Percentiles rank a stretch among this genome's conserved stretches.
These are phyloP conservation scores for Clavariopsis aquatica DNA, from an alignment of 495 filamentous ascomycete species.

Conservation along the genomic window DNA sequence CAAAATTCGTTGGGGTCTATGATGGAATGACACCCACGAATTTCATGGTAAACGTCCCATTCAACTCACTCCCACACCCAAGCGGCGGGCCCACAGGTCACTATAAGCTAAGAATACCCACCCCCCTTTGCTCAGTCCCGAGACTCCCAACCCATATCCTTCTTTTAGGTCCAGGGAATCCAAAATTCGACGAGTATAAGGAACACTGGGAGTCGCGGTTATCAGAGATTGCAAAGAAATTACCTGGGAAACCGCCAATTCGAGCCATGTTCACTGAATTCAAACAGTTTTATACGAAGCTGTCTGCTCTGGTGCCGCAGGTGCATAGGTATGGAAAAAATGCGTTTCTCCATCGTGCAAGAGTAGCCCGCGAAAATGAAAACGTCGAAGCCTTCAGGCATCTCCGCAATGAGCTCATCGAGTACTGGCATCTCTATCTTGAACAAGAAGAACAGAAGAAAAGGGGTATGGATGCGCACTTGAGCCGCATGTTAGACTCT, in stretches of 20 bases:
- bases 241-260: slow-evolving; percentile 23
- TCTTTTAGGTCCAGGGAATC: slow-evolving; percentile 4
- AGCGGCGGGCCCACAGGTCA: no score
- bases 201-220: slow-evolving; percentile 26
- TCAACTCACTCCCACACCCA: neutral
- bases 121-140: slow-evolving; percentile 27
- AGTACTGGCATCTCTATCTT: slow-evolving; percentile 33
- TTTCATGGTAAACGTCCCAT: slow-evolving; percentile 12
- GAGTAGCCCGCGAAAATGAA: slow-evolving; percentile 36
- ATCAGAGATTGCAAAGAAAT: neutral
- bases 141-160: slow-evolving; percentile 8
- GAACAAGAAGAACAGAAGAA: slow-evolving; percentile 29
- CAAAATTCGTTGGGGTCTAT: slow-evolving; percentile 24
- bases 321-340: slow-evolving; percentile 12
- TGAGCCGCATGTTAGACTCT: slow-evolving; percentile 26
- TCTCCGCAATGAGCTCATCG: slow-evolving; percentile 33
- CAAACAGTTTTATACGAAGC: slow-evolving; percentile 28
- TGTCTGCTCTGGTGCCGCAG: slow-evolving; percentile 12
- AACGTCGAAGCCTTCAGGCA: slow-evolving; percentile 31
- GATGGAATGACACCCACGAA: neutral
- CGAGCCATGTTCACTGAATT: slow-evolving; percentile 33
- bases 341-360: slow-evolving; percentile 33
- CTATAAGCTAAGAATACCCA: neutral
- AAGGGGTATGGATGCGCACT: slow-evolving; percentile 8
- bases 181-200: slow-evolving; percentile 23